Percentiles rank a stretch among this genome's conserved stretches.
Evolutionary conservation across 2,329 filamentous ascomycete genomes (phyloP).

Genomic region (Chlorencoelia australis): DNA sequence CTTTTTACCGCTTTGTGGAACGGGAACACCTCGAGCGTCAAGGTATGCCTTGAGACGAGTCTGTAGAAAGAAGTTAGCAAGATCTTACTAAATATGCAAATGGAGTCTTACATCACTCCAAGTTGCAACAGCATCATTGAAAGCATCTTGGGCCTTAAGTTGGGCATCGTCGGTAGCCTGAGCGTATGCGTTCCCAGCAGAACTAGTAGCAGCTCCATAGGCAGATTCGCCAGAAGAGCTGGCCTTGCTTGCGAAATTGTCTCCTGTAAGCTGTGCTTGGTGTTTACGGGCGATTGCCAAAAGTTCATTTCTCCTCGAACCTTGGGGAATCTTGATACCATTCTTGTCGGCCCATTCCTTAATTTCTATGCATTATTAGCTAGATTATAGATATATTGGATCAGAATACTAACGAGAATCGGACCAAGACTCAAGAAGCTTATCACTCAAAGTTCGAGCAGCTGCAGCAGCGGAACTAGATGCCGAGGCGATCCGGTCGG

Average conservation of each 20-base stretch:
- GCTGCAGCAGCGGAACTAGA: conserved; percentile 58
- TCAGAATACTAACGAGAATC: conserved; percentile 44
- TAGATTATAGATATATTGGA: neutral
- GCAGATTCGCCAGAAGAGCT: conserved; percentile 50
- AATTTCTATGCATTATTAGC: conserved; percentile 42
- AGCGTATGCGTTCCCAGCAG: conserved; percentile 65
- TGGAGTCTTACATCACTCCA: conserved; percentile 56
- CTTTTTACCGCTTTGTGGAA: conserved; percentile 60
- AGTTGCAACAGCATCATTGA: conserved; percentile 47
- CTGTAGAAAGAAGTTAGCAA: conserved; percentile 10
- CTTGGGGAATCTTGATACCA: conserved; percentile 79
- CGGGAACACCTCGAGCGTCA: conserved; percentile 65
- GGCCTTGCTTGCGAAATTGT: conserved; percentile 63
- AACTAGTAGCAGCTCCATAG: conserved; percentile 63
- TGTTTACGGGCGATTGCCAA: conserved; percentile 84
- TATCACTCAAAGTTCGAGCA: conserved; percentile 67
- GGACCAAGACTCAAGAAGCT: conserved; percentile 81
- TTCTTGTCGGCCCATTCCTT: conserved; percentile 94
- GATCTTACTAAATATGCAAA: neutral
- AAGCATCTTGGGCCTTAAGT: conserved; percentile 53
- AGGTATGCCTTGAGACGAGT: conserved; percentile 66
- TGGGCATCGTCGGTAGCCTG: conserved; percentile 62
- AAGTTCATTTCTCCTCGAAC: conserved; percentile 78
- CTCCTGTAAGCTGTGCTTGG: conserved; percentile 59
- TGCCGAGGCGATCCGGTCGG: conserved; percentile 49